A percentile compares a stretch with the other conserved stretches of the same genome.
phyloP scores from a whole-genome alignment of 2,329 filamentous ascomycete genomes.

The Lachnum nothofagi region DNA sequence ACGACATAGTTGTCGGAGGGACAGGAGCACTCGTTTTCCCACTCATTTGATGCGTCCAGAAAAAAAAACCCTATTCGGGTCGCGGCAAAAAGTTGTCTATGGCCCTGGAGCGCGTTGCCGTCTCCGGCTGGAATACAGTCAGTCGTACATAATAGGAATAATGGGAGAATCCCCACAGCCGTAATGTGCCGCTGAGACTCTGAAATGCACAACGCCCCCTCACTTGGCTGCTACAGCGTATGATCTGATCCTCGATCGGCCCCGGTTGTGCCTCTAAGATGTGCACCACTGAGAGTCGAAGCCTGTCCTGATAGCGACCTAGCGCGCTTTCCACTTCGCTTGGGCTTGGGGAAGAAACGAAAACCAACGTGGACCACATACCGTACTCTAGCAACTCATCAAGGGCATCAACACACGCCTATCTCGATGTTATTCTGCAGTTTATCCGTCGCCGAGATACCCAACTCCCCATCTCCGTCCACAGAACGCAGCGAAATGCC shows the following conservation, averaged over 20 bases:
- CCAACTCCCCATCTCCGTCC: not conserved
- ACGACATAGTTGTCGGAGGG: constrained; percentile 1
- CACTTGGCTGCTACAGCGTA: too few relatives aligned
- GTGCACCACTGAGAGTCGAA: not conserved
- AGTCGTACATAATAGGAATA: not conserved
- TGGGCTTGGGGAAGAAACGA: constrained; percentile 3
- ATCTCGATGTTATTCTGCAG: constrained; percentile 7
- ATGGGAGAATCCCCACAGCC: not conserved
- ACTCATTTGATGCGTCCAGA: too few relatives aligned
- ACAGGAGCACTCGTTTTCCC: too few relatives aligned
- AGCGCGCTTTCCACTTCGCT: not conserved
- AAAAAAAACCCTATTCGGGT: too few relatives aligned
- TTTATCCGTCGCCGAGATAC: not conserved
- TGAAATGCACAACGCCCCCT: too few relatives aligned
- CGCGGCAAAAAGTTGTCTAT: too few relatives aligned
- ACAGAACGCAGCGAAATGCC: constrained; percentile 11
- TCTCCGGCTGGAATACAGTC: too few relatives aligned
- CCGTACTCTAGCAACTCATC: constrained; percentile 3
- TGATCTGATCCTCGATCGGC: not conserved
- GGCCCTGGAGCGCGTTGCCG: too few relatives aligned
- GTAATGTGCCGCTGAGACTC: too few relatives aligned
- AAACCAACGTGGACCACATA: constrained; percentile 14
- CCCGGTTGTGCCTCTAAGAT: not conserved
- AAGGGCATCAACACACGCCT: constrained; percentile 1
- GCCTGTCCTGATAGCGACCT: not conserved